Evolutionary conservation across 495 filamentous ascomycete species (phyloP).

Genomic region (Trichocladium antarcticum): DNA sequence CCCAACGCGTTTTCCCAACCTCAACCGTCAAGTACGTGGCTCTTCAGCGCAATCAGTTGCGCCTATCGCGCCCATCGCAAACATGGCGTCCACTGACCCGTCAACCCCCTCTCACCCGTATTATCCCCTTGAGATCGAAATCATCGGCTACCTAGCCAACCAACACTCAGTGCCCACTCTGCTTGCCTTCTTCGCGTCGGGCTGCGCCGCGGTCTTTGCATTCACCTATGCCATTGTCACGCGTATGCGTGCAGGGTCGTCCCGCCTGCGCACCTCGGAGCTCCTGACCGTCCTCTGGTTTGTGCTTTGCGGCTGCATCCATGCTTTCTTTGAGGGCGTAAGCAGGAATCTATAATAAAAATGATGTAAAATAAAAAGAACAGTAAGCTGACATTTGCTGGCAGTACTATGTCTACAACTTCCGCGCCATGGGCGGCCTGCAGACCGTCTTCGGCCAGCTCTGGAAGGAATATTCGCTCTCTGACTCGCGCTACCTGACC

Average conservation of each 20-base stretch:
- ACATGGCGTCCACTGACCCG: neutral
- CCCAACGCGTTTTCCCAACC: too few relatives aligned
- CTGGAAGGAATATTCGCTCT: slow-evolving; percentile 52
- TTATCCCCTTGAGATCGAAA: neutral
- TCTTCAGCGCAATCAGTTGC: too few relatives aligned
- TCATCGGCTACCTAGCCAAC: neutral
- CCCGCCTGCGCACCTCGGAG: slow-evolving; percentile 30
- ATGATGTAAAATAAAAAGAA: neutral
- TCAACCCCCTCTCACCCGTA: neutral
- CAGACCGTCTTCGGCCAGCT: slow-evolving; percentile 46
- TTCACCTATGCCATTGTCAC: slow-evolving; percentile 19
- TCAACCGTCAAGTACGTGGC: too few relatives aligned
- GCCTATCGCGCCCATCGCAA: too few relatives aligned
- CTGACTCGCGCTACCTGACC: slow-evolving; percentile 48
- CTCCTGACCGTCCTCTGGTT: slow-evolving; percentile 43
- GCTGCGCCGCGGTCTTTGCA: neutral
- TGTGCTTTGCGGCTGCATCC: slow-evolving; percentile 44
- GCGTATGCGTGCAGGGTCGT: slow-evolving; percentile 14
- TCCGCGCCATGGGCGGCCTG: slow-evolving; percentile 31
- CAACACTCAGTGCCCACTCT: neutral
- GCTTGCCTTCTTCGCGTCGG: neutral
- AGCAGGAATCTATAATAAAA: too few relatives aligned
- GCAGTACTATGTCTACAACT: slow-evolving; percentile 44
- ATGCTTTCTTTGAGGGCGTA: slow-evolving; percentile 48
- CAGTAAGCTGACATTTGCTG: too few relatives aligned